Conservation (phyloP, 495 filamentous ascomycete genomes). For the Xylaria scruposa region DNA sequence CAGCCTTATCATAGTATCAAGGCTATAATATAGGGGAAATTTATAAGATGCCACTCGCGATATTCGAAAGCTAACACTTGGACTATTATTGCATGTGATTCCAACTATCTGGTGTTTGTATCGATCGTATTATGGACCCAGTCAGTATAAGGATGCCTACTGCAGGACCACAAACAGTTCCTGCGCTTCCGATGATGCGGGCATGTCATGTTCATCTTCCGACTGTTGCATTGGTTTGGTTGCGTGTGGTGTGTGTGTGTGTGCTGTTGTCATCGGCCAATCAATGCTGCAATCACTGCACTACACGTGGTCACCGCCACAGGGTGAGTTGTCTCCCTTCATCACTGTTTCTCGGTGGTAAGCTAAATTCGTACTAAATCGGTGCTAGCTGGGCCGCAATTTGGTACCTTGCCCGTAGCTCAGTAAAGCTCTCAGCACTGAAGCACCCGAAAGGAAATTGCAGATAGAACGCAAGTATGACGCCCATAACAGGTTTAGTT, state of each 20-base stretch:
- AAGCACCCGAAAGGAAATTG: conserved; percentile 1
- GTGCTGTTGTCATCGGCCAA: conserved; percentile 19
- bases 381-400: conserved; percentile 12
- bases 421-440: neutral
- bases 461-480: conserved; percentile 22
- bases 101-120: too few relatives aligned
- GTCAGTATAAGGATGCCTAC: too few relatives aligned
- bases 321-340: conserved; percentile 24
- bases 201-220: neutral
- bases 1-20: neutral
- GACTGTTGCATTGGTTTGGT: neutral
- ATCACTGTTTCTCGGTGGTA: neutral
- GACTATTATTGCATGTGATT: neutral
- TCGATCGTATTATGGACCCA: too few relatives aligned
- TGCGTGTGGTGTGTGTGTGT: neutral
- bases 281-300: conserved; percentile 27
- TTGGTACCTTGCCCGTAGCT: neutral
- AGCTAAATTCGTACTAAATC: neutral
- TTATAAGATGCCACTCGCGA: neutral
- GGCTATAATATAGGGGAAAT: neutral
- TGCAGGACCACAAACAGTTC: conserved; percentile 18
- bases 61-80: neutral
- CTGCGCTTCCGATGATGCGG: conserved; percentile 18
- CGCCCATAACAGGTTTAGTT: conserved; percentile 25
- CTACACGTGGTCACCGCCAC: conserved; percentile 27